Evolutionary conservation across 73 alveolate genomes (phyloP).

Genomic region (Paramecium bursaria): DNA sequence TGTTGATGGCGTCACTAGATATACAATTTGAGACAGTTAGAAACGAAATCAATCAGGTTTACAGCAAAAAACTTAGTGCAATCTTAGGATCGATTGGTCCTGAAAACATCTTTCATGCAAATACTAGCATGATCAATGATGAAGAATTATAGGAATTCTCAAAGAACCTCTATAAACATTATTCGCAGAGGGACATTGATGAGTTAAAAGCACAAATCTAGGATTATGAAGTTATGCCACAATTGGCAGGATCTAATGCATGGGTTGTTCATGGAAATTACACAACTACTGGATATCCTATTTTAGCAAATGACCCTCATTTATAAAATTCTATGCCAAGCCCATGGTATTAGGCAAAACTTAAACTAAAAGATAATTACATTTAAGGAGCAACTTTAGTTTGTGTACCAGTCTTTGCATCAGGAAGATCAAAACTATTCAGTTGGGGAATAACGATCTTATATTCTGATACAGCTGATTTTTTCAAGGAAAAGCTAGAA

Average conservation of each 20-base stretch:
- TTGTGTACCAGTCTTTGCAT: slow-evolving; percentile 86
- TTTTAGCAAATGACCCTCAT: slow-evolving; percentile 95
- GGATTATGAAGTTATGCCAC: slow-evolving; percentile 60
- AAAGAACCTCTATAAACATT: slow-evolving; percentile 3
- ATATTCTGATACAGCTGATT: slow-evolving; percentile 88
- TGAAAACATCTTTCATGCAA: slow-evolving; percentile 36
- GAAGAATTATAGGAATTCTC: slow-evolving; percentile 62
- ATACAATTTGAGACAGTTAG: slow-evolving; percentile 72
- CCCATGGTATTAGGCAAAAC: slow-evolving; percentile 81
- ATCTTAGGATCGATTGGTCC: slow-evolving; percentile 15
- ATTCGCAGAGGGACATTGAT: neutral
- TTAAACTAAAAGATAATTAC: slow-evolving; percentile 59
- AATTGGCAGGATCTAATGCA: slow-evolving; percentile 81
- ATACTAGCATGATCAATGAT: slow-evolving; percentile 67
- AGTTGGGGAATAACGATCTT: slow-evolving; percentile 89
- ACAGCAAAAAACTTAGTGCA: neutral
- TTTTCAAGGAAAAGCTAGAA: slow-evolving; percentile 83
- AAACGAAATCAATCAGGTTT: neutral
- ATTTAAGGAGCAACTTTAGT: slow-evolving; percentile 81
- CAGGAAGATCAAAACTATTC: slow-evolving; percentile 82
- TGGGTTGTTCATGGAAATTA: slow-evolving; percentile 93
- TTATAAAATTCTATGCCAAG: slow-evolving; percentile 86
- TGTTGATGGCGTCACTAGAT: slow-evolving; percentile 57
- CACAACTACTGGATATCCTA: slow-evolving; percentile 94
- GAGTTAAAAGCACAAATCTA: neutral